These are phyloP conservation scores for Penicillium odoratum DNA, from an alignment of 495 filamentous ascomycete species.

Conservation along the genomic window DNA sequence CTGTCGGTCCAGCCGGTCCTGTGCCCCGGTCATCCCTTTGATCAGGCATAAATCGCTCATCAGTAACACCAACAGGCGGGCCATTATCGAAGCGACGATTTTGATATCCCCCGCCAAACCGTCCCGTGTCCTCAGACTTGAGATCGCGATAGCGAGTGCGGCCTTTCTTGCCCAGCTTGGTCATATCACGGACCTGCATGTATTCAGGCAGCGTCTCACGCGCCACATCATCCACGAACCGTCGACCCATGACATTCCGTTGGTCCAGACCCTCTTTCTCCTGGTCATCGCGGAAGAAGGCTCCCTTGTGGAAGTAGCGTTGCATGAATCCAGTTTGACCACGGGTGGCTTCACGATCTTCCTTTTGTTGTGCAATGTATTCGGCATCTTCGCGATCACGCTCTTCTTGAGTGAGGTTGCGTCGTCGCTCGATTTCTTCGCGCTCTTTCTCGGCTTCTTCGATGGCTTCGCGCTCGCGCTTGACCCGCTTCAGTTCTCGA, in stretches of 20 bases:
- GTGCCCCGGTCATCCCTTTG: constrained; percentile 31
- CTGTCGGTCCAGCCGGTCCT: constrained; percentile 42
- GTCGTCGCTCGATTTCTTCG: constrained; percentile 85
- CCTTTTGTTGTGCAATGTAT: constrained; percentile 74
- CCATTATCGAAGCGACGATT: constrained; percentile 43
- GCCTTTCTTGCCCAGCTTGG: constrained; percentile 89
- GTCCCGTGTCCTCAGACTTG: constrained; percentile 87
- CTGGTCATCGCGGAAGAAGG: constrained; percentile 85
- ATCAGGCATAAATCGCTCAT: constrained; percentile 76
- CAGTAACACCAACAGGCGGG: constrained; percentile 48
- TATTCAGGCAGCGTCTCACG: constrained; percentile 85
- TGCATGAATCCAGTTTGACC: constrained; percentile 92
- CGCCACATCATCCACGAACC: constrained; percentile 75
- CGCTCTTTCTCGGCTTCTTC: constrained; percentile 80
- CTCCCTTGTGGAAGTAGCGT: constrained; percentile 95
- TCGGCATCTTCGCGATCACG: constrained; percentile 82
- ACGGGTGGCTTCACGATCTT: constrained; percentile 75
- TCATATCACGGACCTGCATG: constrained; percentile 92
- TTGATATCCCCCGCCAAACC: constrained; percentile 67
- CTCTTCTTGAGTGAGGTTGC: constrained; percentile 84
- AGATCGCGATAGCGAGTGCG: constrained; percentile 88
- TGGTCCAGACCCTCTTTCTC: constrained; percentile 69
- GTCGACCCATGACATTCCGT: constrained; percentile 77
- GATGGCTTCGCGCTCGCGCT: constrained; percentile 81
- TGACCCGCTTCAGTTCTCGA: constrained; percentile 83